Percentiles rank a stretch among this genome's conserved stretches.
Conservation (phyloP, 2,329 filamentous ascomycete genomes). For the Diplocarpon mali region DNA sequence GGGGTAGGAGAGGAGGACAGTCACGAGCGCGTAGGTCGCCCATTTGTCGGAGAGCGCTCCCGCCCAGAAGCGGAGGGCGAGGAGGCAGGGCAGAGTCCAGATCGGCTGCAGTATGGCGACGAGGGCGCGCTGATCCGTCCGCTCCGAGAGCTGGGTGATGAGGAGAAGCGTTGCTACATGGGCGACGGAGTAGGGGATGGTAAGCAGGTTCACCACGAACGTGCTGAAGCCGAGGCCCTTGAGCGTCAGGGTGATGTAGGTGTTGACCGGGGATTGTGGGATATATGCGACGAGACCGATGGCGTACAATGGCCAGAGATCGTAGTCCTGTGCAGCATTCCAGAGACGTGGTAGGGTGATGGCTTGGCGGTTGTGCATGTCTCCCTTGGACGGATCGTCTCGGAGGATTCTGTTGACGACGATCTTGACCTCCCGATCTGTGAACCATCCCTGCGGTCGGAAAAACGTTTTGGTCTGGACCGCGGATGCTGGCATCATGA, state of each 20-base stretch:
- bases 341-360: slow-evolving; percentile 40
- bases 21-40: slow-evolving; percentile 30
- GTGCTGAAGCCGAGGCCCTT: slow-evolving; percentile 22
- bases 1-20: slow-evolving; percentile 21
- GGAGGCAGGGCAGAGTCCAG: slow-evolving; percentile 32
- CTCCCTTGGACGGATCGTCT: slow-evolving; percentile 38
- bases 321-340: slow-evolving; percentile 44
- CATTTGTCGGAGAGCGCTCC: slow-evolving; percentile 24
- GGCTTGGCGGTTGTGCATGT: slow-evolving; percentile 49
- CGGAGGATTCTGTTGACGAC: slow-evolving; percentile 50
- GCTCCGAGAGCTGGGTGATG: slow-evolving; percentile 35
- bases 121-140: slow-evolving; percentile 30
- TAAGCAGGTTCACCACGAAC: slow-evolving; percentile 36
- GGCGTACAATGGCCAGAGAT: slow-evolving; percentile 44
- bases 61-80: slow-evolving; percentile 27
- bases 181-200: slow-evolving; percentile 35
- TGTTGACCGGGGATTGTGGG: slow-evolving; percentile 35
- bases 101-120: slow-evolving; percentile 28
- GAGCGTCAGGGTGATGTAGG: slow-evolving; percentile 45
- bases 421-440: slow-evolving; percentile 52
- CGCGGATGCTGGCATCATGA: slow-evolving; percentile 49
- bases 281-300: slow-evolving; percentile 39
- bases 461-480: slow-evolving; percentile 45
- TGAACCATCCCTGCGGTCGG: slow-evolving; percentile 51
- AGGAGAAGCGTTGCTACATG: slow-evolving; percentile 36